Evolutionary conservation across 148 eudicot species (phyloP), one percentile per base, ranked within the genome.

Genomic region (Pharnaceum exiguum): DNA sequence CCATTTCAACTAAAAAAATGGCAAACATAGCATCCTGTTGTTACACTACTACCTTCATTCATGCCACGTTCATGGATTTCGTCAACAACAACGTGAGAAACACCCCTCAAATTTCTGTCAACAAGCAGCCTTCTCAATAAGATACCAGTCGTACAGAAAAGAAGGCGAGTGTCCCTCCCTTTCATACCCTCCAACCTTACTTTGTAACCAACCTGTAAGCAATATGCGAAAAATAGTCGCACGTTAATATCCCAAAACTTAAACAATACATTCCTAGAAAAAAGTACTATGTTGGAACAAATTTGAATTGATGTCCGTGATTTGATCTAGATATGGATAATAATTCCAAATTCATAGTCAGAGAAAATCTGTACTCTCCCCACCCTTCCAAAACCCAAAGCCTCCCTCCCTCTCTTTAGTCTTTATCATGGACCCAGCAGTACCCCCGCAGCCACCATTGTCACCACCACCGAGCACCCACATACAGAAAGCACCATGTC

Each of bases 11-110:
- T 25, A 16, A 58, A 57, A 13, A 6, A 46, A 49, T 24, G 11
- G 17, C 0, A 43, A 24, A 46, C 23, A 28, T 17, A 59, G 24
- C 10, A 30, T 33, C 13, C 28, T 51, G 19, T 29, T 30, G 17
- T 46, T 43, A 38, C 39, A 67, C 22, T 32, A 55, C 47, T 75
- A 91, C 98, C 98, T 88, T 91, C 98, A 78, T 91, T 91, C 98
- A 87, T 91, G 37, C 98, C 98, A 64, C 98, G 96, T 73, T 91
- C 98, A 68, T 91, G 98, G 75, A 91, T 91, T 67, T 91, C 98
- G 74, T 91, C 98, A 31, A 87, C 87, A 70, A 91, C 74, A 27
- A 91, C 98, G 76, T 91, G 88, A 75, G 94, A 77, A 18, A 88
- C 85, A 26, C 94, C 98, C 68, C 77, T 79, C 75, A 91, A 74